Evolutionary conservation across 1,284 basidiomycete species (phyloP), one percentile per base, ranked within the genome.

Genomic region (Sanghuangporus sanghuang): DNA sequence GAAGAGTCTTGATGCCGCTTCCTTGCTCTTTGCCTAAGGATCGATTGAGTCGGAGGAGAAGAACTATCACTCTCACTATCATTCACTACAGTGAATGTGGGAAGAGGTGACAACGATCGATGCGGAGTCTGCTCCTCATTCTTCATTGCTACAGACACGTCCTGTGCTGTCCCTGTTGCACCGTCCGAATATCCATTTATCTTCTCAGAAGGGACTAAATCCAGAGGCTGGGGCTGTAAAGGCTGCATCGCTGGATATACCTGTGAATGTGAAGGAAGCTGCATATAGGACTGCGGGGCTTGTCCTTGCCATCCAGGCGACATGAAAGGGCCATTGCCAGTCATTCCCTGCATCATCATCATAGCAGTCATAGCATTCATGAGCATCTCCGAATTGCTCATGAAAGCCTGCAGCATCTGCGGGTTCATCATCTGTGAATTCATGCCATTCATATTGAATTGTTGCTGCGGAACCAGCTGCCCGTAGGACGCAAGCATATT

Each of bases 21-120:
- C 36, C 57, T 62, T 18, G 44, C 61, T 40, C 35, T 62, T 55
- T 62, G 61, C 16, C 42, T 38, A 38, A 62, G 35, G n/a, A 62
- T 57, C 4, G 61, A 62, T 27, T 32, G 35, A 23, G 38, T 40
- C 6, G 44, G 9, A 12, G 44, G 9, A 12, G 61, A 35, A 39
- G 61, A 55, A 36, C 61, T 62, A n/a, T 46, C 21, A 40, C 61
- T 62, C 4, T 49, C 32, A 11, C 54, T 39, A 14, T 50, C 61
- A 8, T 50, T 32, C 8, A 57, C 18, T 16, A 23, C 16, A 7
- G 61, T 48, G 8, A 56, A 11, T 3, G 14, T 21, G n/a, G 39
- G 61, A 6, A 48, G 27, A 11, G 42, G 55, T 21, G 61, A 62
- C 9, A 23, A 8, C 9, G 58, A 40, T 60, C 35, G 48, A 39